phyloP scores from a whole-genome alignment of 176 grass and related monocot genomes.

The Hordeum marinum region DNA sequence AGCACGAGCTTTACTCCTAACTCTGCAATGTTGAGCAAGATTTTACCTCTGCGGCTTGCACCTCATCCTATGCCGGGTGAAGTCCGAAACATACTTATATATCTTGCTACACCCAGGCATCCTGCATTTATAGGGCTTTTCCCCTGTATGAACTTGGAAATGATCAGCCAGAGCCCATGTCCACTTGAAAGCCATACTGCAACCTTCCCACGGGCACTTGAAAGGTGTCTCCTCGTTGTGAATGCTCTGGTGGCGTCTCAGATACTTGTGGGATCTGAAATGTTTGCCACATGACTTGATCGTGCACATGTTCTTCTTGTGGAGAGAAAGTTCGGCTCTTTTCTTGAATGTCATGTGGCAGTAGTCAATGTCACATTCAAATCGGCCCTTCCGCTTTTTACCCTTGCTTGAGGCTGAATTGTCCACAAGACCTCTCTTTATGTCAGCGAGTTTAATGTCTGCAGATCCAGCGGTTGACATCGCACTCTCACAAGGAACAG shows the following conservation, averaged over 20 bases:
- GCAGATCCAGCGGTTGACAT: conserved; percentile 30
- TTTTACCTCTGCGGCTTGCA: conserved; percentile 51
- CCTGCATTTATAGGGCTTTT: conserved; percentile 60
- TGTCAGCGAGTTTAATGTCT: conserved; percentile 40
- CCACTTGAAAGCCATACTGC: conserved; percentile 69
- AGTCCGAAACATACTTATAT: conserved; percentile 73
- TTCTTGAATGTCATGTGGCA: conserved; percentile 50
- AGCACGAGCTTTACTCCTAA: conserved; percentile 26
- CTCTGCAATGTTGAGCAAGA: conserved; percentile 17
- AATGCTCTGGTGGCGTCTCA: conserved; percentile 54
- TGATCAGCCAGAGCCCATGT: conserved; percentile 66
- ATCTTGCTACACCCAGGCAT: conserved; percentile 54
- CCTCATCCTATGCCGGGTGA: conserved; percentile 62
- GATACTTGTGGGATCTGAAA: conserved; percentile 68
- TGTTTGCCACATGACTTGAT: conserved; percentile 49
- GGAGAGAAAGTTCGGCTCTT: conserved; percentile 49
- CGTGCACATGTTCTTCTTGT: conserved; percentile 65
- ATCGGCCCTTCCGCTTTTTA: conserved; percentile 37
- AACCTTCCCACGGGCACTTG: conserved; percentile 75
- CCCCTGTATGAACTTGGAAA: conserved; percentile 61
- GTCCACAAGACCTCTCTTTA: conserved; percentile 41
- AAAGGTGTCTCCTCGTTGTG: conserved; percentile 65
- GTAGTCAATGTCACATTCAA: conserved; percentile 51
- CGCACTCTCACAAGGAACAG: conserved; percentile 34
- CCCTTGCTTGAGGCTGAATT: conserved; percentile 25